Evolutionary conservation across 108 stramenopile genomes (phyloP), one percentile per base, ranked within the genome.

Genomic region (Conticribra guillardii): DNA sequence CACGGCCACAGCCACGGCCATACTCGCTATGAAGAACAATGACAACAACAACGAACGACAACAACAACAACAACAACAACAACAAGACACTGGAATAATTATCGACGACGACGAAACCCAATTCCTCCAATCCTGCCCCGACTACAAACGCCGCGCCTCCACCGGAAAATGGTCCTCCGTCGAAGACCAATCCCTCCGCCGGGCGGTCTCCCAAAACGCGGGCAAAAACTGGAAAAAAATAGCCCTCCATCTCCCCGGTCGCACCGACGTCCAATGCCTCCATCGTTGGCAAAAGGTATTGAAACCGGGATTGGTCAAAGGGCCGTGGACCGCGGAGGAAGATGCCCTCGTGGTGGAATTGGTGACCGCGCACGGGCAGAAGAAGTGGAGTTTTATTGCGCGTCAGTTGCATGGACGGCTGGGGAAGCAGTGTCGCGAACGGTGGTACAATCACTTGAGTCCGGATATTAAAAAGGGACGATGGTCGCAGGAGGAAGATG

Each of bases 241-340:
- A 64, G 91, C 95, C 2, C 28, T 82, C 19, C 75, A 84, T 28
- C 82, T 98, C 0, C 74, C 82, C 19, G 95, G 91, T 41, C 74
- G 94, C 9, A 89, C 88, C 14, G 98, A 98, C 55, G 96, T 97
- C 0, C 98, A 99, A 68, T 99, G 98, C 70, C 83, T 99, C 16
- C 99, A 99, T 71, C 91, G 99, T 17, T 99, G 98, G 98, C 97
- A 98, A 73, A 99, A 99, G 74, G 98, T 99, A 16, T 91, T 99
- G 19, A 89, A 89, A 48, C 97, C 98, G 4, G 99, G 98, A 48
- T 82, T 98, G 26, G 88, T 97, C 78, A 98, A 98, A 80, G 99
- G 99, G 7, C 93, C 98, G 7, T 98, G 97, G 97, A 98, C 99
- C 7, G 66, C 89, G 30, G 94, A 97, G 67, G 99, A 99, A 73